Base-by-base conservation (phyloP, 495 filamentous ascomycete genomes). In the Neurospora sp. region DNA sequence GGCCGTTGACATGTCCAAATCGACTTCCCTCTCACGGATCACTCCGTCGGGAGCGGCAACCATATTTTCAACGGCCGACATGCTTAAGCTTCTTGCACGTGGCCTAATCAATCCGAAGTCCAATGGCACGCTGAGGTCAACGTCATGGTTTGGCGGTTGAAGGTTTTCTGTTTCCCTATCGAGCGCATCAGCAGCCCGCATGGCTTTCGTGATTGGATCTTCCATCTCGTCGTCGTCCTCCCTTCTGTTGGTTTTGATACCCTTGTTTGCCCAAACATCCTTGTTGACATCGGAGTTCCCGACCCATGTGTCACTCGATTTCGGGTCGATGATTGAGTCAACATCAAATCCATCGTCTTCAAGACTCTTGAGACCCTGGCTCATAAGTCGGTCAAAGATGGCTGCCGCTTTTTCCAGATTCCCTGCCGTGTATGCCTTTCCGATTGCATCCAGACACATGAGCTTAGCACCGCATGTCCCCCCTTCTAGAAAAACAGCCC, bases 401-500 rank as follows among this genome's bases (percentile, higher is more conserved):
- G 73, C 77, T 76, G 86, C 82, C 1, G 87, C 86, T 69, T 79
- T 79, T 5, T 73, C 73, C 20, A 83, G 71, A 73, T 87, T 80
- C 4, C 81, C 84, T 31, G 80, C 78, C 2, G 84, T 84, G 23
- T 85, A 54, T 69, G 84, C 76, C 72, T 83, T 74, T 76, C 78
- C 82, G 70, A 88, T 87, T 38, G 79, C 76, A 9, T 76, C 71
- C 10, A 88, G 78, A 72, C 86, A 87, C 35, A 78, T 76, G 39
- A 81, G 73, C 60, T 83, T 81, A 2, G 86, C 86, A 60, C 83
- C 79, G 16, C 84, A 80, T 10, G 84, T 85, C 6, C 87, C 86
- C 10, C 86, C 87, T 76, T 88, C 82, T 73, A 85, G 79, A 72
- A 88, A 87, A 11, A 88, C 85, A 2, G 87, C 74, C 41, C 83